These are phyloP conservation scores for Pseudotsuga menziesii DNA, from an alignment of 75 land plant genomes.

Conservation along the genomic window DNA sequence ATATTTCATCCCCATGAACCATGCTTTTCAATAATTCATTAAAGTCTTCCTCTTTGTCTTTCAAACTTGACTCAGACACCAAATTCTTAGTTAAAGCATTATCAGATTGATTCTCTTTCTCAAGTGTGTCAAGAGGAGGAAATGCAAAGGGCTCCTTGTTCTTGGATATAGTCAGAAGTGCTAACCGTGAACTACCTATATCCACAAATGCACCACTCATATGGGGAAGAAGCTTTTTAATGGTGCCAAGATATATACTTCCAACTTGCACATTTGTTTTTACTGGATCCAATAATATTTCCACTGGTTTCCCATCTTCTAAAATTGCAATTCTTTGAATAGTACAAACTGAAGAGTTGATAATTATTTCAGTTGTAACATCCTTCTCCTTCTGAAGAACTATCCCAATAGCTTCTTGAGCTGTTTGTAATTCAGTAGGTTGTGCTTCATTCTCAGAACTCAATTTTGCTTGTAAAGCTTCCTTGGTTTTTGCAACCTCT, in stretches of 20 bases:
- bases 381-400: conserved; percentile 14
- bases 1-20: conserved; percentile 20
- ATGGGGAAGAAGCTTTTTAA: conserved; percentile 77
- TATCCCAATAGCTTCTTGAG: conserved; percentile 16
- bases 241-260: conserved; percentile 83
- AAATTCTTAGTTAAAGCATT: conserved; percentile 5
- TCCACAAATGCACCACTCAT: conserved; percentile 96
- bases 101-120: conserved; percentile 13
- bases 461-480: conserved; percentile 5
- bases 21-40: conserved; percentile 4
- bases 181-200: conserved; percentile 69
- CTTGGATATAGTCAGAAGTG: conserved; percentile 65
- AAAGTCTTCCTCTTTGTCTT: conserved; percentile 7
- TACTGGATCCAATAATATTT: conserved; percentile 82
- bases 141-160: conserved; percentile 79
- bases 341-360: conserved; percentile 91
- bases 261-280: conserved; percentile 88
- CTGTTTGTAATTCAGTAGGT: conserved; percentile 12
- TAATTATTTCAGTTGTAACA: conserved; percentile 56
- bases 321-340: conserved; percentile 96
- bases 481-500: conserved; percentile 12
- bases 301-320: conserved; percentile 87
- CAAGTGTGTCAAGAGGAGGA: conserved; percentile 34
- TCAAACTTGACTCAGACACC: not conserved
- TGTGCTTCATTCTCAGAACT: conserved; percentile 10